Conservation (phyloP, 2,329 filamentous ascomycete genomes). For the Clonostachys rosea region DNA sequence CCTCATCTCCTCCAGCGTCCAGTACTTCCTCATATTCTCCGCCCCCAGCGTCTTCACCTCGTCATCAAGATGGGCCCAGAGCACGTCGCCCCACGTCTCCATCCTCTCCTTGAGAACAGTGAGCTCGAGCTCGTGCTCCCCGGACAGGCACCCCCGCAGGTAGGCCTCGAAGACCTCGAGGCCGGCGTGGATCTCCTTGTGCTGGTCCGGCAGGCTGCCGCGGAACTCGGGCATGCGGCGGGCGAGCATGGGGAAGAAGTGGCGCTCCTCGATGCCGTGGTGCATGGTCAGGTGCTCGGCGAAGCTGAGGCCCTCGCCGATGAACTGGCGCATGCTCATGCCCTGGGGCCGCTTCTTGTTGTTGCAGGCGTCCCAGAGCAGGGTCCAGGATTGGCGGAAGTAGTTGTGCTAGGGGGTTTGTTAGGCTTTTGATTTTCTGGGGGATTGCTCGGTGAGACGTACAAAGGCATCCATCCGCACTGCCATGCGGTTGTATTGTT, state of each 20-base stretch:
- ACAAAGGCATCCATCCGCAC: constrained; percentile 73
- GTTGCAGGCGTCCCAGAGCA: constrained; percentile 62
- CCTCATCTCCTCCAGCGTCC: constrained; percentile 71
- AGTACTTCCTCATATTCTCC: constrained; percentile 84
- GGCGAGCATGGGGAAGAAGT: constrained; percentile 76
- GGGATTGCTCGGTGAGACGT: constrained; percentile 7
- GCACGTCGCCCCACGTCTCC: constrained; percentile 72
- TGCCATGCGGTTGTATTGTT: constrained; percentile 66
- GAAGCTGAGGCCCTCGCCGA: constrained; percentile 66
- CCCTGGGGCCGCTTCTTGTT: constrained; percentile 52
- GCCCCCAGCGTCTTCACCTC: constrained; percentile 76
- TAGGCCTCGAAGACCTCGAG: constrained; percentile 66
- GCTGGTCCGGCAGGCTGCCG: constrained; percentile 67
- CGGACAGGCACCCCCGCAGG: constrained; percentile 52
- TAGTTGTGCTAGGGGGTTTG: constrained; percentile 56
- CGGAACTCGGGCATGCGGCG: constrained; percentile 73
- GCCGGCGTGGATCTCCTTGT: constrained; percentile 73
- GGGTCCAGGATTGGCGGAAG: constrained; percentile 71
- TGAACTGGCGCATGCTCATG: constrained; percentile 65
- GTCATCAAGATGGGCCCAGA: constrained; percentile 81
- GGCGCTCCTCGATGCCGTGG: constrained; percentile 77
- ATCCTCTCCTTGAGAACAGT: constrained; percentile 63
- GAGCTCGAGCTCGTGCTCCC: constrained; percentile 57
- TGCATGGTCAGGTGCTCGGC: constrained; percentile 67
- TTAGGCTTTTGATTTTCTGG: background rate